A percentile compares a stretch with the other conserved stretches of the same genome.
These are phyloP conservation scores for Hymenoscyphus salicellus DNA, from an alignment of 2,329 filamentous ascomycete genomes.

Conservation along the genomic window DNA sequence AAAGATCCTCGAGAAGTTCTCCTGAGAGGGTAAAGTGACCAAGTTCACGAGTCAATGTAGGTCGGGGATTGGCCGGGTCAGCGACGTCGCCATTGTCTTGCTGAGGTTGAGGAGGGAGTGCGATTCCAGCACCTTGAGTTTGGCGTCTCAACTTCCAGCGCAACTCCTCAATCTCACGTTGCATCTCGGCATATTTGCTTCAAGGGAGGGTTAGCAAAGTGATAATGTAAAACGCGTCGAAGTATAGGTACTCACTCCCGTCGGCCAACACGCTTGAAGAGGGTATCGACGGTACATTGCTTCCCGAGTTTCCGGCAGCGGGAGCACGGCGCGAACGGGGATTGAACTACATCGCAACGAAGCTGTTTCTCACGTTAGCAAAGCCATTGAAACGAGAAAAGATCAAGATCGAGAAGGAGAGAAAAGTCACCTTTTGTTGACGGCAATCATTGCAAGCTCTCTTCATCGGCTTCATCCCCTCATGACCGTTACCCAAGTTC, in stretches of 20 bases:
- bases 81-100: not conserved
- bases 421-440: slow-evolving; percentile 8
- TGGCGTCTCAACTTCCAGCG: slow-evolving; percentile 45
- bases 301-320: slow-evolving; percentile 12
- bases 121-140: slow-evolving; percentile 46
- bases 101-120: slow-evolving; percentile 39
- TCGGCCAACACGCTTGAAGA: slow-evolving; percentile 62
- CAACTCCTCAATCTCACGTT: slow-evolving; percentile 53
- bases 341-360: slow-evolving; percentile 14
- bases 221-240: not conserved
- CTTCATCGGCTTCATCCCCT: slow-evolving; percentile 13
- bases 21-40: slow-evolving; percentile 17
- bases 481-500: slow-evolving; percentile 3
- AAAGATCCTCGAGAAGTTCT: slow-evolving; percentile 36
- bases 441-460: slow-evolving; percentile 15
- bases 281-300: slow-evolving; percentile 8
- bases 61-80: slow-evolving; percentile 14
- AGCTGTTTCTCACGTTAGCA: slow-evolving; percentile 4
- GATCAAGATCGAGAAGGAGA: too few species aligned
- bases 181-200: slow-evolving; percentile 63
- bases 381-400: not conserved
- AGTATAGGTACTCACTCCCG: slow-evolving; percentile 35
- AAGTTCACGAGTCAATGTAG: slow-evolving; percentile 13
- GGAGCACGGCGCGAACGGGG: slow-evolving; percentile 12
- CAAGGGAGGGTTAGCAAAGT: not conserved